These are phyloP conservation scores for Casuarina equisetifolia DNA, from an alignment of 306 rosid genomes.

Conservation along the genomic window DNA sequence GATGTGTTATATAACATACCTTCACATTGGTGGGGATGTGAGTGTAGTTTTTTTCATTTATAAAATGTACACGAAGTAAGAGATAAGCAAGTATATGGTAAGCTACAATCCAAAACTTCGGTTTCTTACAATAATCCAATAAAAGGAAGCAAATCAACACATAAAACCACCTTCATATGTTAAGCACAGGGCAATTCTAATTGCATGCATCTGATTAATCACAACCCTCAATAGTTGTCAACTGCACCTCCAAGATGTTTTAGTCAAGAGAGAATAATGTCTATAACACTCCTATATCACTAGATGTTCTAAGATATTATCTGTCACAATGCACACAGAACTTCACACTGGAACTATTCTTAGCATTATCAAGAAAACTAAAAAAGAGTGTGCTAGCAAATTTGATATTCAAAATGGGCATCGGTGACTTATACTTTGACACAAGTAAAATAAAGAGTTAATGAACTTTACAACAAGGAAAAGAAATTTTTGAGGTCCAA, in stretches of 20 bases:
- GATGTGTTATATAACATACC: too few species aligned
- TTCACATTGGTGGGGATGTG: too few species aligned
- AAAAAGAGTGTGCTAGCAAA: background rate
- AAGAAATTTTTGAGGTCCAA: background rate
- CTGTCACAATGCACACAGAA: background rate
- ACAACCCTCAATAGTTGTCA: too few species aligned
- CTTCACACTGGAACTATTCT: background rate
- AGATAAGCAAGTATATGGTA: too few species aligned
- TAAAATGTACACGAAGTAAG: too few species aligned
- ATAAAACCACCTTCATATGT: too few species aligned
- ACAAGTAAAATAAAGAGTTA: background rate
- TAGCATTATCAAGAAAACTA: background rate
- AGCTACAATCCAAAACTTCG: too few species aligned
- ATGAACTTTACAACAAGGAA: background rate
- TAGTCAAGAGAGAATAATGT: slow-evolving; percentile 8
- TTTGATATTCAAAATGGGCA: slow-evolving; percentile 1
- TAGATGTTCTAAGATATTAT: slow-evolving; percentile 12
- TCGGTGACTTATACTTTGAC: background rate
- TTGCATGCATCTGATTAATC: too few species aligned
- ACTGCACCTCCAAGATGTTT: background rate
- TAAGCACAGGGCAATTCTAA: too few species aligned
- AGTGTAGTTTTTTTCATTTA: too few species aligned
- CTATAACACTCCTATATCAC: slow-evolving; percentile 12
- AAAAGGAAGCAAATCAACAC: too few species aligned
- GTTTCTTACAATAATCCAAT: too few species aligned